phyloP scores from a whole-genome alignment of 306 rosid species.

The Castanea mollissima region DNA sequence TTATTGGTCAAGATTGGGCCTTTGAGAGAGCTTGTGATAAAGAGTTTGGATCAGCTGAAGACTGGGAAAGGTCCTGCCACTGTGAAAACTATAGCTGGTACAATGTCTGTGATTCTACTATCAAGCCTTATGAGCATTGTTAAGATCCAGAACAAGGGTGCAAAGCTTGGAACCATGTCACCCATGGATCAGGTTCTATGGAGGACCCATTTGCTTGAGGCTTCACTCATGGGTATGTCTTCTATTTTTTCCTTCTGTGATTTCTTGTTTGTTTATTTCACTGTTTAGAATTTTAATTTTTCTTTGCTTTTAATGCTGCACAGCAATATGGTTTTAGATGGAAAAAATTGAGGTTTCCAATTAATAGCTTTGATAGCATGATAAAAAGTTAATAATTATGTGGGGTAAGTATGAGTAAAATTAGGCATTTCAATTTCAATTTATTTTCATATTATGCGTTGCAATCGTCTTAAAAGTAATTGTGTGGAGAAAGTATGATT shows the following conservation, averaged over 20 bases:
- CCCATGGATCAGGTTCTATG: constrained; percentile 99
- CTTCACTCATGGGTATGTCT: constrained; percentile 76
- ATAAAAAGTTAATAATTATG: not conserved
- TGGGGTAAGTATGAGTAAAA: too few relatives aligned
- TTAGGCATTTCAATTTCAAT: not conserved
- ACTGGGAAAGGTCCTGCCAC: constrained; percentile 90
- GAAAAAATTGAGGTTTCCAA: not conserved
- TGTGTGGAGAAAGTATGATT: not conserved
- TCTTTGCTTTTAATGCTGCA: not conserved
- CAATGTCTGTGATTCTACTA: constrained; percentile 84
- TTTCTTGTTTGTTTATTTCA: not conserved
- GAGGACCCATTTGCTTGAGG: constrained; percentile 97
- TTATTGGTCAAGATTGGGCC: constrained; percentile 84
- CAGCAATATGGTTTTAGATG: not conserved
- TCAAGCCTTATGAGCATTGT: constrained; percentile 81
- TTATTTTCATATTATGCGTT: not conserved
- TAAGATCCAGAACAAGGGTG: constrained; percentile 98
- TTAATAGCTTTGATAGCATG: not conserved
- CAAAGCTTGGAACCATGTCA: constrained; percentile 92
- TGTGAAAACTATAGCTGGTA: constrained; percentile 79
- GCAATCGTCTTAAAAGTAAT: not conserved
- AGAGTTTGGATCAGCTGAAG: constrained; percentile 81
- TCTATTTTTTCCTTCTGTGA: constrained; percentile 3
- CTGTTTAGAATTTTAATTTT: not conserved
- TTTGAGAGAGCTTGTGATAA: constrained; percentile 83